Percentiles rank a stretch among this genome's conserved stretches.
Evolutionary conservation across 2,329 filamentous ascomycete genomes (phyloP).

Genomic region (Hymenoscyphus repandus): DNA sequence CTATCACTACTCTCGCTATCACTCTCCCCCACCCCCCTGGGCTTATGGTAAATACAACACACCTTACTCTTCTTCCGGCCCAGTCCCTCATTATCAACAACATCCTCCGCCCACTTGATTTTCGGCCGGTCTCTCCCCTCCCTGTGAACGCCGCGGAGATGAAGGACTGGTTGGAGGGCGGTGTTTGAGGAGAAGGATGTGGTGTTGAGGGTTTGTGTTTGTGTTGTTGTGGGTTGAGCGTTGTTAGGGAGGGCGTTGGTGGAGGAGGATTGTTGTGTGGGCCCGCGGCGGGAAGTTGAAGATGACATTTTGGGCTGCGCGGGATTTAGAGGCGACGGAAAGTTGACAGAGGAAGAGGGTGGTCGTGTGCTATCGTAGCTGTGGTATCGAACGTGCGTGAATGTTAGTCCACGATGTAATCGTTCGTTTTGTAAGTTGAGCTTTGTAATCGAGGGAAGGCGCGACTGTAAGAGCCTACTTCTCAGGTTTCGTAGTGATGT

Average conservation of each 20-base stretch:
- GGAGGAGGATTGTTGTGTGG: too few species aligned
- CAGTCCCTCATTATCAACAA: slow-evolving; percentile 92
- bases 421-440: background rate
- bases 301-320: background rate
- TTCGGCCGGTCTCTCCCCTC: slow-evolving; percentile 41
- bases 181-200: too few species aligned
- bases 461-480: too few species aligned
- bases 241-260: background rate
- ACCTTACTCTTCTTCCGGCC: slow-evolving; percentile 96
- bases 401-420: too few species aligned
- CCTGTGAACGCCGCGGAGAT: slow-evolving; percentile 24
- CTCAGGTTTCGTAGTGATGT: too few species aligned
- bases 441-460: too few species aligned
- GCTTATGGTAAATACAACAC: slow-evolving; percentile 98
- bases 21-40: slow-evolving; percentile 64
- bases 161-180: slow-evolving; percentile 22
- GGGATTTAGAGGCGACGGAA: background rate
- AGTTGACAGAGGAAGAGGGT: background rate
- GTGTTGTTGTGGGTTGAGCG: background rate
- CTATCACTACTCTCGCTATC: slow-evolving; percentile 50
- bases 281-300: too few species aligned
- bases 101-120: slow-evolving; percentile 89
- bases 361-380: background rate
- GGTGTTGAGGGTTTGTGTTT: slow-evolving; percentile 7
- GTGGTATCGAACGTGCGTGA: background rate